These are phyloP conservation scores for Podaxis sp. DNA, from an alignment of 768 basidiomycete species.

Conservation along the genomic window DNA sequence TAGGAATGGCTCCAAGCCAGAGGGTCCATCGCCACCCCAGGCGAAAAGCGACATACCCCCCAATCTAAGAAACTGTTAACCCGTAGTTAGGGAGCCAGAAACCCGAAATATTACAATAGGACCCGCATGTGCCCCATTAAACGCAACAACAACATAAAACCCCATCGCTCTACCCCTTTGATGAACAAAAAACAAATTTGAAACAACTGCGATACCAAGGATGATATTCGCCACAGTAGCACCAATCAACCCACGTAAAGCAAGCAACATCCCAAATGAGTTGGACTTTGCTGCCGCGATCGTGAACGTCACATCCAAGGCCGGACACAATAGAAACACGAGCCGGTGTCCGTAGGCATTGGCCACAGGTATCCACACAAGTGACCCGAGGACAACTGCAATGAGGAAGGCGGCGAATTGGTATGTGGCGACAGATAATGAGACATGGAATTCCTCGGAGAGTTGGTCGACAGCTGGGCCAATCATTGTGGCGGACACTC, in stretches of 20 bases:
- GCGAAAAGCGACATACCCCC: constrained; percentile 35
- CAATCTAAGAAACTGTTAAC: constrained; percentile 22
- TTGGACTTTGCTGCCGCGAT: constrained; percentile 31
- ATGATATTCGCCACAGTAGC: constrained; percentile 25
- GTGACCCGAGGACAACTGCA: not conserved
- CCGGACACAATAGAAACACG: constrained; percentile 30
- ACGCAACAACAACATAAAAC: constrained; percentile 37
- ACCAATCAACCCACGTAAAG: constrained; percentile 28
- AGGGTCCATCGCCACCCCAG: constrained; percentile 44
- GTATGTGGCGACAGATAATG: not conserved
- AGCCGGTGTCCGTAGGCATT: constrained; percentile 5
- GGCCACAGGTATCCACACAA: not conserved
- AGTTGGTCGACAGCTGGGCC: constrained; percentile 2
- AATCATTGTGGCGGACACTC: not conserved
- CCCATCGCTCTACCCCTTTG: constrained; percentile 44
- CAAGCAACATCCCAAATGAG: constrained; percentile 30
- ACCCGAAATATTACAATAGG: constrained; percentile 31
- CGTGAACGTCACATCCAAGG: constrained; percentile 31
- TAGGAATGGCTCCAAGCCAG: constrained; percentile 40
- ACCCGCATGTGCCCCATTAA: constrained; percentile 39
- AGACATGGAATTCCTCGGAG: not conserved
- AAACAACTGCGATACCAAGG: constrained; percentile 39
- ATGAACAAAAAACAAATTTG: constrained; percentile 34
- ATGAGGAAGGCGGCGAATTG: not conserved
- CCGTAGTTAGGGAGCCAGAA: too few species aligned